Base-by-base conservation (phyloP, 148 eudicot genomes). In the Nepenthes mirabilis region DNA sequence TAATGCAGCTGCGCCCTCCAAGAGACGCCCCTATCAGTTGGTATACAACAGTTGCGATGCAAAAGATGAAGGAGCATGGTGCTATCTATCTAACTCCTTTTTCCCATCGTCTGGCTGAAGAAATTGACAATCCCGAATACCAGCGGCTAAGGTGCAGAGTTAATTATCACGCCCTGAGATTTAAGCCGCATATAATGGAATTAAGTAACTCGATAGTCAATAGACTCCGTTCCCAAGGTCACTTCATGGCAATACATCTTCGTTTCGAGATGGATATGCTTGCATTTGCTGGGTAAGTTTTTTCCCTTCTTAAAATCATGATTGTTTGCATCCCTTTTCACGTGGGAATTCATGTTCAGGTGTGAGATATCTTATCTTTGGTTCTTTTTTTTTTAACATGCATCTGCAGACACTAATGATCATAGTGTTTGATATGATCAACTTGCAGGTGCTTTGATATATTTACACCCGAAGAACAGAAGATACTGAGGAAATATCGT, bases 201-300 rank as follows among this genome's bases (percentile, higher is more conserved):
- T 67, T 88, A 57, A 82, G 96, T 73, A 68, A 80, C 64, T 68
- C 81, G 51, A 83, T 88, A 63, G 89, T 86, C 50, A 80, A 75
- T 57, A 84, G 69, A 72, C 82, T 88, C 50, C 89, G 89, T 66
- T 64, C 83, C 61, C 82, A 88, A 70, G 96, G 98, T 66, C 91
- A 80, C 67, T 88, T 88, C 78, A 88, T 93, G 89, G 77, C 96
- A 14, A 86, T 93, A 70, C 96, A 93, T 78, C 99, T 93, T 79
- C 91, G 96, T 49, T 88, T 93, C 65, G 99, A 88, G 82, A 88
- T 79, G 95, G 99, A 93, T 73, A 93, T 84, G 99, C 83, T 88
- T 40, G 71, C 95, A 62, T 88, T 93, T 78, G 91, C 95, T 70
- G 99, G 96, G 95, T 88, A 79, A 77, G 93, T 64, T 14, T 34